Evolutionary conservation across 768 basidiomycete species (phyloP), one percentile per base, ranked within the genome.

Genomic region (Infundibulicybe gibba): DNA sequence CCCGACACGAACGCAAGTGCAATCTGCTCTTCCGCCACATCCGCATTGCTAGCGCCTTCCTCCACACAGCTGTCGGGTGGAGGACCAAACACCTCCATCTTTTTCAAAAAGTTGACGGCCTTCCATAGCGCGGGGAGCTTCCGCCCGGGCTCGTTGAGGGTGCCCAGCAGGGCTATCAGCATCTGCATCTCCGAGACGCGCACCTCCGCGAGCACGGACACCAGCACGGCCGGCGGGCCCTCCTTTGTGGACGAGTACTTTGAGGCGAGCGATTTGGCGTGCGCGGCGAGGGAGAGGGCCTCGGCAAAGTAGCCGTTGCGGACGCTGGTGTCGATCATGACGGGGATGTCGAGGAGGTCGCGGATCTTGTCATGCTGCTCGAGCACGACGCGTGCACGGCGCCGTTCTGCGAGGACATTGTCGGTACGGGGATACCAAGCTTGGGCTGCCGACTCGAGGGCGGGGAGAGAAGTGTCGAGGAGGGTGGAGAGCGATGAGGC

Each of bases 301-400:
- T 98, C 97, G 44, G 83, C 76, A 68, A 94, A 97, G 65, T 90
- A 87, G 6, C 92, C 92, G 57, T 92, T 93, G 33, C 93, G 80
- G 12, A 97, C 88, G 60, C 93, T 97, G 1, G 92, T 90, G 61
- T 95, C 91, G 59, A 97, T 87, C 25, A 99, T 77, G 43, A 88
- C 72, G 8, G 95, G 93, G 41, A 94, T 79, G 55, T 97, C 94
- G 47, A 98, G 80, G 32, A 98, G 67, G 63, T 97, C 94, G 53
- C 88, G 78, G 49, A 98, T 78, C 64, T 94, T 94, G 63, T 95
- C 92, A 59, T 93, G 88, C 56, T 95, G 90, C 56, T 97, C 94
- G 49, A 93, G 79, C n/a, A 98, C 90, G 42, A 89, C 72, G 30
- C 82, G 75, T 0, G 90, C 90, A 52, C 85, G 85, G 49, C 78